Evolutionary conservation across 2,329 filamentous ascomycete species (phyloP), one percentile per base, ranked within the genome.

Genomic region (Phyllosticta citrichinensis): DNA sequence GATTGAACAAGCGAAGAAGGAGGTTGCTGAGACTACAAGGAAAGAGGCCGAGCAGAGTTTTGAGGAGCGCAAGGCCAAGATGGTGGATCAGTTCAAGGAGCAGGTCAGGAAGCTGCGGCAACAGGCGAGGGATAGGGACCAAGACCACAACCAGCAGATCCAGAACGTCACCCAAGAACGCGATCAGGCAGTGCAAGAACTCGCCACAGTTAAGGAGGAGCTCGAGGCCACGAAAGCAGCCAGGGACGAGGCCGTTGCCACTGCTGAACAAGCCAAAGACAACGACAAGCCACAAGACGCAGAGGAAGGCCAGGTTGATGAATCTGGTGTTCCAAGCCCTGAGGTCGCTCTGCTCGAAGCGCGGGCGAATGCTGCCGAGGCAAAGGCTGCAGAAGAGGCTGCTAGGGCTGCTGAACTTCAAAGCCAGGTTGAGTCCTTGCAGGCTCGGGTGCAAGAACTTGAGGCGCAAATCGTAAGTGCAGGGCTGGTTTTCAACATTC

Each of bases 181-280:
- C 55, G 55, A 62, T 33, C 57, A 63, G 47, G 50, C 56, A 12
- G 35, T 63, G 8, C 63, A 64, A 10, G 64, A 72, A 52, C 66
- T 74, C 25, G 61, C 54, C 1, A 58, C 63, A 10, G 57, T 66
- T 3, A 68, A 69, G 24, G 70, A 86, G 2, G 40, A 47, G 40
- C 76, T 96, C 12, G 80, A 86, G 57, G 75, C 78, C 10, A 82
- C 81, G 0, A 81, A 84, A 60, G 76, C 81, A 5, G 85, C 91
- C 66, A 79, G 88, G 53, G 87, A 91, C 60, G 78, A 83, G 63
- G 82, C 84, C 10, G 71, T 83, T 35, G 76, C 79, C 25, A 74
- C 75, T 53, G 71, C 75, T 5, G 67, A 69, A 52, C 62, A 69
- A 22, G 6, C 40, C 17, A 47, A 47, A n/a, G 40, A 47, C 6